Base-by-base conservation (phyloP, 2,329 filamentous ascomycete species). In the Fusarium sp. region DNA sequence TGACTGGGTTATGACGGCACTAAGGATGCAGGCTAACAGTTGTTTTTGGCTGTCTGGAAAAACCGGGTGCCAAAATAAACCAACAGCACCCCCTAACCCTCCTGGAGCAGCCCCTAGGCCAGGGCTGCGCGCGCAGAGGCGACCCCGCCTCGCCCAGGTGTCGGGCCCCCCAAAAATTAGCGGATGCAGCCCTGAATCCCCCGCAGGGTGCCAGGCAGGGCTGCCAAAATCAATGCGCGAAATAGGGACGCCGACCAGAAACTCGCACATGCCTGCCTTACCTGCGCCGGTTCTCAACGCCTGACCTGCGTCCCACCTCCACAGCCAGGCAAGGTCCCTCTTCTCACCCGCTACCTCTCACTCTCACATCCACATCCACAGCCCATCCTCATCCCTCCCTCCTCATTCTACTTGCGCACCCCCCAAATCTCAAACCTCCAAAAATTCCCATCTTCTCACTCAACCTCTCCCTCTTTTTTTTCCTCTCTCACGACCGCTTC, bases 351-450 rank as follows among this genome's bases (percentile, higher is more conserved):
- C 69, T 62, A 46, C 46, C 58, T 68, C 63, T 58, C 46, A 49
- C 66, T 66, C 58, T 61, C 66, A 62, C 61, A 29, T 27, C 27
- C 46, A 51, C 46, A 58, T 68, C 60, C 67, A 64, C 72, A 69
- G 65, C 59, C 66, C 66, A 66, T 69, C 57, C 61, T 66, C 68
- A 67, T 76, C 74, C 70, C 71, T 74, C 74, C 70, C 70, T 70
- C 67, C 65, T 70, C 63, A 65, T 68, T 71, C 75, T 72, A 73
- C 67, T 66, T 77, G 64, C 74, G 73, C 75, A 75, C 75, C 73
- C 75, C 68, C 73, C 73, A 73, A 76, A 72, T 76, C 73, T 77
- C 75, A 71, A 66, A 77, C 70, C 75, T 77, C 75, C 74, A 75
- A 77, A 77, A 69, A 60, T 73, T 67, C 46, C 68, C 64, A 60